Percentiles rank a stretch among this genome's conserved stretches.
Conservation (phyloP, 2,329 filamentous ascomycete genomes). For the Trichoderma semiorbis region DNA sequence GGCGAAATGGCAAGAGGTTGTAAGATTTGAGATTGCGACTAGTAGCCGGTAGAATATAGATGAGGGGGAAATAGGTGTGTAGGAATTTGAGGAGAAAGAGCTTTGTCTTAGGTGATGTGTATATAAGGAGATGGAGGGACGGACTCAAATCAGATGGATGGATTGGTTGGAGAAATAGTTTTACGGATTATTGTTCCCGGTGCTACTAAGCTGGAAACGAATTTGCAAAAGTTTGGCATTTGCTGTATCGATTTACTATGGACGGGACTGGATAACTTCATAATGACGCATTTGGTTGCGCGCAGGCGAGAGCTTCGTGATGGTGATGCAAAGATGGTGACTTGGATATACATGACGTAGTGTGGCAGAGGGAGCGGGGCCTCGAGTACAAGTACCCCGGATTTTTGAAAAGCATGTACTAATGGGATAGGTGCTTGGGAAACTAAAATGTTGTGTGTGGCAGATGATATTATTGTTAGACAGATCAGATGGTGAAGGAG, state of each 20-base stretch:
- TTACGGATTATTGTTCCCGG: not conserved
- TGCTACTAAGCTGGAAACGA: not conserved
- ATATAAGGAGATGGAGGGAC: not conserved
- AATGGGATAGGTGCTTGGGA: no score
- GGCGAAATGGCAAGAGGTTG: not conserved
- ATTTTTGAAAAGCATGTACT: not conserved
- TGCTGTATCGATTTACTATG: not conserved
- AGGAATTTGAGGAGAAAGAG: not conserved
- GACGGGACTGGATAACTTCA: not conserved
- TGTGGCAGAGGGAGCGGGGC: conserved; percentile 9
- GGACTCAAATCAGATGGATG: not conserved
- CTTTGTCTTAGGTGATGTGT: not conserved
- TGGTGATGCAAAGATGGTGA: conserved; percentile 13
- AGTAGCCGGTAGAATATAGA: not conserved
- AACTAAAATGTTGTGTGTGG: not conserved
- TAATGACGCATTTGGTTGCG: not conserved
- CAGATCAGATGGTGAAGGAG: not conserved
- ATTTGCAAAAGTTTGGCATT: not conserved
- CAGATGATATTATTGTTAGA: not conserved
- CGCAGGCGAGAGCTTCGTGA: not conserved
- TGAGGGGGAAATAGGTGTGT: not conserved
- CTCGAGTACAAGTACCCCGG: not conserved
- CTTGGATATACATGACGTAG: conserved; percentile 18
- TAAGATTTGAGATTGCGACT: not conserved
- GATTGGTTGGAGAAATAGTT: not conserved